Evolutionary conservation across 176 grass and related monocot genomes (phyloP).

Genomic region (Raddia guianensis): DNA sequence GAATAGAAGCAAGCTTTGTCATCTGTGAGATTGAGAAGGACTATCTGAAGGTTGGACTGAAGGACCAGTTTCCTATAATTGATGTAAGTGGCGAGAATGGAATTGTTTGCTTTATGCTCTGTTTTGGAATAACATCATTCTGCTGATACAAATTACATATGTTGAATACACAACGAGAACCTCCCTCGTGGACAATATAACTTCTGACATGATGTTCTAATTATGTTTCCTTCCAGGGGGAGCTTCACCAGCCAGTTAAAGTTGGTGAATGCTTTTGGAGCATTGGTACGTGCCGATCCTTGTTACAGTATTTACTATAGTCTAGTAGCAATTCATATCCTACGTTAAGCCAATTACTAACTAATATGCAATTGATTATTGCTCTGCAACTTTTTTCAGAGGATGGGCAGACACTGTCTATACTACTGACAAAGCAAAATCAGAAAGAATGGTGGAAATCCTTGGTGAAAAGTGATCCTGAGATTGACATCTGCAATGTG

Average conservation of each 20-base stretch:
- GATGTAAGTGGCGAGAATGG: conserved; percentile 43
- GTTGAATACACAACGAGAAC: background rate
- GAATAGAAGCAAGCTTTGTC: conserved; percentile 55
- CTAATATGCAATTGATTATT: background rate
- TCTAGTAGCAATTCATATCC: background rate
- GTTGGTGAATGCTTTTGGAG: conserved; percentile 67
- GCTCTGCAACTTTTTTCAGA: conserved; percentile 25
- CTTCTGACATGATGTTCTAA: background rate
- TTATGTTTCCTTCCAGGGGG: conserved; percentile 47
- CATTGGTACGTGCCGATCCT: conserved; percentile 45
- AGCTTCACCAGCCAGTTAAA: conserved; percentile 57
- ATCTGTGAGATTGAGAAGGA: conserved; percentile 63
- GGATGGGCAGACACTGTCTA: conserved; percentile 50
- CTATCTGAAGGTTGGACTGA: conserved; percentile 60
- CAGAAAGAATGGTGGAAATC: conserved; percentile 69
- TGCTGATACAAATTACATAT: background rate
- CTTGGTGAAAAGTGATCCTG: conserved; percentile 57
- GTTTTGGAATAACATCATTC: background rate
- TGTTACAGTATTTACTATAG: background rate
- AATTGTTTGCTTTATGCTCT: background rate
- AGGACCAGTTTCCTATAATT: conserved; percentile 52
- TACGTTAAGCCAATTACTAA: background rate
- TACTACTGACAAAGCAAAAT: conserved; percentile 67
- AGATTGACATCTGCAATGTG: conserved; percentile 55
- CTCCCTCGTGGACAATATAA: background rate